A percentile compares a stretch with the other conserved stretches of the same genome.
These are phyloP conservation scores for Alternaria burnsii DNA, from an alignment of 2,329 filamentous ascomycete species.

Conservation along the genomic window DNA sequence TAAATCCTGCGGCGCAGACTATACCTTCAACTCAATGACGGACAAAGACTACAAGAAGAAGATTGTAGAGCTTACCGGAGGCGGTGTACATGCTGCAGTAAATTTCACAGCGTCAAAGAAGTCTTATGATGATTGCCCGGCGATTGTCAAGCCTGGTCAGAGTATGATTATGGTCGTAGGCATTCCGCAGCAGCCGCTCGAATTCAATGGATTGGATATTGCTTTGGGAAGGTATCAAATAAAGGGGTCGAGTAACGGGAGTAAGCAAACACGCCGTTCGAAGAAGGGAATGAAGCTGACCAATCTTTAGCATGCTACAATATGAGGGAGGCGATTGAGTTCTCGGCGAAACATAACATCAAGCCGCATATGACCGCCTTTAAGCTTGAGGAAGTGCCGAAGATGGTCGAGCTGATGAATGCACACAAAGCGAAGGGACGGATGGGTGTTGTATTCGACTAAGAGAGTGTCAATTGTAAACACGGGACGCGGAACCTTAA, in stretches of 20 bases:
- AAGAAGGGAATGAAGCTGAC: conserved; percentile 40
- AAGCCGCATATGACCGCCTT: conserved; percentile 41
- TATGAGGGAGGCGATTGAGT: conserved; percentile 46
- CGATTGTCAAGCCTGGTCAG: conserved; percentile 39
- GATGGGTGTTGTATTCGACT: conserved; percentile 44
- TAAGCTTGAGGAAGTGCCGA: conserved; percentile 43
- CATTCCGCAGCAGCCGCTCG: conserved; percentile 41
- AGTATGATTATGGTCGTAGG: conserved; percentile 48
- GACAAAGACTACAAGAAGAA: conserved; percentile 42
- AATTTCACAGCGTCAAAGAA: conserved; percentile 46
- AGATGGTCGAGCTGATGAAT: conserved; percentile 49
- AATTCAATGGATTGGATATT: conserved; percentile 46
- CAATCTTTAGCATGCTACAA: conserved; percentile 52
- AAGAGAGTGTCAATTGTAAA: background rate
- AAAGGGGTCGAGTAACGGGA: conserved; percentile 46
- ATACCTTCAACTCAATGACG: conserved; percentile 42
- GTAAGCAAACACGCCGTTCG: conserved; percentile 26
- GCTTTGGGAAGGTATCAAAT: conserved; percentile 38
- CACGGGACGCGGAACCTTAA: background rate
- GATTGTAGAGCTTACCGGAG: conserved; percentile 39
- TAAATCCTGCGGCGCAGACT: conserved; percentile 41
- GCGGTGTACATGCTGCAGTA: conserved; percentile 42
- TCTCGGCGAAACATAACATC: conserved; percentile 45
- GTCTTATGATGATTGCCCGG: conserved; percentile 45
- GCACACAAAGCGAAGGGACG: conserved; percentile 40